Conservation (phyloP, 768 basidiomycete genomes). For the Lentinula guzmanii region DNA sequence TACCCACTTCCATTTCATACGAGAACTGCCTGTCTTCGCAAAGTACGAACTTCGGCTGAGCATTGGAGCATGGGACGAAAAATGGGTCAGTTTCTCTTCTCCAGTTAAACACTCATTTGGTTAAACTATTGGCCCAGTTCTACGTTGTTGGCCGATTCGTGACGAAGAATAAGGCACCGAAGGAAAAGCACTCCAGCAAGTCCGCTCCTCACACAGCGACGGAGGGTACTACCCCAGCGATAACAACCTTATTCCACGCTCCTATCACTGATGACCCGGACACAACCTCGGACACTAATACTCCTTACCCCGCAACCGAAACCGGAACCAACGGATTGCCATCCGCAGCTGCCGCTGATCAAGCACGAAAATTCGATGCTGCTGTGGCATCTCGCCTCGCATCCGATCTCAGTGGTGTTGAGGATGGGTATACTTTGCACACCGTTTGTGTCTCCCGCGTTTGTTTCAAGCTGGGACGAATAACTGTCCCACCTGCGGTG, state of each 20-base stretch:
- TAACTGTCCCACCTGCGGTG: slow-evolving; percentile 67
- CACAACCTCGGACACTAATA: not conserved
- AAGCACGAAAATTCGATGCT: slow-evolving; percentile 22
- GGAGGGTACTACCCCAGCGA: not conserved
- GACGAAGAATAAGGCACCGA: slow-evolving; percentile 21
- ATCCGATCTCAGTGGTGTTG: slow-evolving; percentile 33
- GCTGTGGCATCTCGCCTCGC: slow-evolving; percentile 4
- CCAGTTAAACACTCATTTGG: not conserved
- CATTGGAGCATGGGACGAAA: slow-evolving; percentile 44
- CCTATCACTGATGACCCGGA: not conserved
- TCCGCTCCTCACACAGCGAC: not conserved
- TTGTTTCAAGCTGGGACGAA: slow-evolving; percentile 67
- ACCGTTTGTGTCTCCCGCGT: slow-evolving; percentile 57
- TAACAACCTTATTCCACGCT: not conserved
- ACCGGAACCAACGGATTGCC: not conserved
- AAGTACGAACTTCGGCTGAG: slow-evolving; percentile 38
- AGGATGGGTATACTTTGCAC: slow-evolving; percentile 32
- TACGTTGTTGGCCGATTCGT: slow-evolving; percentile 43
- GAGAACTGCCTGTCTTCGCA: slow-evolving; percentile 40
- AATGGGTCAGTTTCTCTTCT: slow-evolving; percentile 38
- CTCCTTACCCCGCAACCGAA: not conserved
- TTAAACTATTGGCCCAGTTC: slow-evolving; percentile 21
- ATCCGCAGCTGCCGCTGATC: slow-evolving; percentile 25
- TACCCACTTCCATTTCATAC: slow-evolving; percentile 44
- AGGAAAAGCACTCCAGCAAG: not conserved